phyloP scores from a whole-genome alignment of 2,329 filamentous ascomycete species.

The Diaporthe longicolla region DNA sequence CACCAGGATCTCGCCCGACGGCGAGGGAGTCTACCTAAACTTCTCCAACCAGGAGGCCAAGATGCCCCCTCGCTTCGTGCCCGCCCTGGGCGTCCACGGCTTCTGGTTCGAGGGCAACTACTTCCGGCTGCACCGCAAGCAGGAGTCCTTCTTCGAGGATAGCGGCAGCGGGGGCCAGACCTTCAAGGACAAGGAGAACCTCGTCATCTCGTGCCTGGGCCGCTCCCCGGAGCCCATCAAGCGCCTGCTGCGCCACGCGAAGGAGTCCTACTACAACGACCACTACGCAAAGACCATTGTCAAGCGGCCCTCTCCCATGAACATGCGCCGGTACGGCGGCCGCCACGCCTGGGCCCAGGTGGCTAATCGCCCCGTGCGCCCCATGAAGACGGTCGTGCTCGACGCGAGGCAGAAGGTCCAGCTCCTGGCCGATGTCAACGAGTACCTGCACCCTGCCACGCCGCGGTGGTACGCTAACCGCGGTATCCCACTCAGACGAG shows the following conservation, averaged over 20 bases:
- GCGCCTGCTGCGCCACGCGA: slow-evolving; percentile 66
- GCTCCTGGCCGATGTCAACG: slow-evolving; percentile 80
- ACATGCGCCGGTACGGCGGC: slow-evolving; percentile 60
- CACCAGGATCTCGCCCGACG: slow-evolving; percentile 54
- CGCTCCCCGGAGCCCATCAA: slow-evolving; percentile 69
- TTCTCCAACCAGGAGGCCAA: slow-evolving; percentile 71
- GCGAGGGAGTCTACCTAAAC: slow-evolving; percentile 67
- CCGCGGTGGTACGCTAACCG: slow-evolving; percentile 81
- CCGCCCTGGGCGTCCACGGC: slow-evolving; percentile 65
- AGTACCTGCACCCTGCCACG: slow-evolving; percentile 80
- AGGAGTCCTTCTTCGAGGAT: slow-evolving; percentile 58
- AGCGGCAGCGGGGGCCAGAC: slow-evolving; percentile 50
- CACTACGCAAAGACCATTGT: slow-evolving; percentile 71
- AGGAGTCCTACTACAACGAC: slow-evolving; percentile 65
- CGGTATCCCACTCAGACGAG: slow-evolving; percentile 82
- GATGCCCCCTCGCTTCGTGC: slow-evolving; percentile 66
- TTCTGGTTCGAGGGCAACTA: slow-evolving; percentile 69
- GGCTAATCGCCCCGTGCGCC: slow-evolving; percentile 75
- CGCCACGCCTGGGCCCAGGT: slow-evolving; percentile 68
- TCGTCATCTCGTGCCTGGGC: slow-evolving; percentile 69
- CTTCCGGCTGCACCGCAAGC: slow-evolving; percentile 63
- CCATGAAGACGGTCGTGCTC: slow-evolving; percentile 82
- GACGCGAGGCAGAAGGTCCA: slow-evolving; percentile 75
- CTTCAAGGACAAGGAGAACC: slow-evolving; percentile 66
- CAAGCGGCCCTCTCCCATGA: slow-evolving; percentile 65